Evolutionary conservation across 2,329 filamentous ascomycete genomes (phyloP), one percentile per base, ranked within the genome.

Genomic region (Ascosphaera acerosa): DNA sequence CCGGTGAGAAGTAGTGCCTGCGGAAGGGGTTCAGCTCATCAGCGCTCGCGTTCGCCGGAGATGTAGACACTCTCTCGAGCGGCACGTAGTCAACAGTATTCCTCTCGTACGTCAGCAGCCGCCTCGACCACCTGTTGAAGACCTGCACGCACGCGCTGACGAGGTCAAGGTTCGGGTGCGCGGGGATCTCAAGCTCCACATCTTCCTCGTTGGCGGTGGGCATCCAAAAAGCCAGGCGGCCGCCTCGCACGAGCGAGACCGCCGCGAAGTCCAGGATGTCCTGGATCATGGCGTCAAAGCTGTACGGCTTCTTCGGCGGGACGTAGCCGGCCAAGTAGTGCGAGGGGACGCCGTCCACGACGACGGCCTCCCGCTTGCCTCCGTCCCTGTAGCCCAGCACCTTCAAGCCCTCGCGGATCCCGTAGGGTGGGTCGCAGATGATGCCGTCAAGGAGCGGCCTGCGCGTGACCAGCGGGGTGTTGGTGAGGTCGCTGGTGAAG

Each of bases 221-320:
- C 77, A 94, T 90, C 87, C 87, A 97, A 58, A 97, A 89, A 5
- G 76, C 77, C 6, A 97, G 50, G 17, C 87, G 62, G 0, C 80
- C 87, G 37, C 68, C 54, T 32, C 78, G 70, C 5, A 91, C 76
- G 1, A 97, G 59, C 1, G 72, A 77, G 9, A 65, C 58, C 1
- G 70, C 64, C 4, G 80, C 71, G 44, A 97, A 94, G 14, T 70
- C 63, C 4, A 94, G 62, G 32, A 97, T 80, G 47, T 94, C 81
- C 43, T 81, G 71, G 14, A 92, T 62, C 68, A 97, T 81, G 4
- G 77, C 74, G 23, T 76, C 60, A 48, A 97, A 94, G 41, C 78
- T 78, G 50, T 97, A 97, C 0, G 82, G 80, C 43, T 71, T 73
- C 50, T 90, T 94, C 0, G 87, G 84, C 0, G 82, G 73, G 28